Base-by-base conservation (phyloP, 139 green algal genomes). In the Auxenochlorella pyrenoidosa region DNA sequence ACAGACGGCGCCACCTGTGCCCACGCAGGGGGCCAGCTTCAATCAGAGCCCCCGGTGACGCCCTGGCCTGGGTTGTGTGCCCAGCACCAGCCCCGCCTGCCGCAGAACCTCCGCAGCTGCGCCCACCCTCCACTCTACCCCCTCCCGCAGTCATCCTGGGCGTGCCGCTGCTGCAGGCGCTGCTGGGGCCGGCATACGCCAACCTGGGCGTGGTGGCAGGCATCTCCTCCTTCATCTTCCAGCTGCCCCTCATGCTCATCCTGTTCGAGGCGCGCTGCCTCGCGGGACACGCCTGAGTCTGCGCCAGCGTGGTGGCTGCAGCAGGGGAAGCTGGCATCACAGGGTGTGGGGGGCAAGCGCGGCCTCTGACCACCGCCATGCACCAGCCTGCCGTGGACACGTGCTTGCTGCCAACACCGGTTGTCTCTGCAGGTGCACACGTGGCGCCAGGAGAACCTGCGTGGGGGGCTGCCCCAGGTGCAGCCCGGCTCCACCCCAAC, bases 201-300 rank as follows among this genome's bases (percentile, higher is more conserved):
- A 83, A 47, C 44, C 70, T 91, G 54, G 85, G 85, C 5, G 88
- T 90, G 51, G 87, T 91, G 30, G 88, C 88, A 28, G 88, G 85
- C 32, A 89, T 91, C 59, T 91, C 86, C 19, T 83, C 58, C 41
- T 91, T 91, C 63, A 88, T 91, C 30, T 91, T 92, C 58, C 88
- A 91, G 87, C 88, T 91, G 19, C 88, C 88, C 19, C 54, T 91
- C 59, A 91, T 91, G 88, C 86, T 91, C 30, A 84, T 91, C 34
- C 72, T 91, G 36, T 91, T 91, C n/a, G 85, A 91, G 83, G 84
- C 81, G 34, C 2, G 76, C 19, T 13, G 30, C 68, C 21, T 22
- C 78, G 30, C 16, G 21, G 24, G 60, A n/a, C 4, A 3, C 10
- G 24, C 3, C 60, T n/a, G 60, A 3, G 19, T 28, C 10, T n/a